A percentile compares a stretch with the other conserved stretches of the same genome.
These are phyloP conservation scores for Colletotrichum horii DNA, from an alignment of 2,329 filamentous ascomycete species.

Conservation along the genomic window DNA sequence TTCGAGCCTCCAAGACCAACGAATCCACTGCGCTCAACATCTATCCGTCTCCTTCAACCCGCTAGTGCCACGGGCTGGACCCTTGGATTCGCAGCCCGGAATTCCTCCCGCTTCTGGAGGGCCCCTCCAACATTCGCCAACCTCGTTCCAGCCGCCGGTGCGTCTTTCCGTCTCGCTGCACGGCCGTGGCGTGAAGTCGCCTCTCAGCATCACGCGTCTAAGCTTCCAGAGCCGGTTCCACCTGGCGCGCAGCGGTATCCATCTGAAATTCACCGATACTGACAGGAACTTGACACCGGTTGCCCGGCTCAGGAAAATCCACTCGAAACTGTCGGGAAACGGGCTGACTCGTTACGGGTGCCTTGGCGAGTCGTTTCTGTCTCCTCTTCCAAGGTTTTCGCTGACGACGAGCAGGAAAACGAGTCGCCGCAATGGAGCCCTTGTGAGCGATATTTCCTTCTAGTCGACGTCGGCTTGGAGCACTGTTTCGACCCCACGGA, in stretches of 20 bases:
- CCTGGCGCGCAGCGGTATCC: not conserved
- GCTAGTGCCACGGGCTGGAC: constrained; percentile 4
- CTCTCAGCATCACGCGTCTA: not conserved
- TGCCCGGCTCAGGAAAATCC: not conserved
- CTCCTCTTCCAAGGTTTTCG: not conserved
- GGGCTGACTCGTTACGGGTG: not conserved
- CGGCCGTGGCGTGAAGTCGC: not conserved
- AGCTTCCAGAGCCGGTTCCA: not conserved
- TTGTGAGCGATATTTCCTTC: not conserved
- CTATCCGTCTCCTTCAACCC: not conserved
- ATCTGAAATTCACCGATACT: not conserved
- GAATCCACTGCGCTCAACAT: not conserved
- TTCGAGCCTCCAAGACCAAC: not conserved
- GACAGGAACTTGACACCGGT: not conserved
- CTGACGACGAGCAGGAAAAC: not conserved
- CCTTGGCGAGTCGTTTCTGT: not conserved
- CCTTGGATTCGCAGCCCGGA: constrained; percentile 5
- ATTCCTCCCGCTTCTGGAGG: not conserved
- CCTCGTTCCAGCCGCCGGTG: constrained; percentile 1
- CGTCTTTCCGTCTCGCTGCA: constrained; percentile 1
- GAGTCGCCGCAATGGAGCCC: not conserved
- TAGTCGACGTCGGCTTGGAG: not conserved
- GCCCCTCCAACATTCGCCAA: not conserved
- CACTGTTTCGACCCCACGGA: not conserved
- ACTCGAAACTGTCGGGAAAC: constrained; percentile 14